A percentile compares a stretch with the other conserved stretches of the same genome.
Evolutionary conservation across 2,329 filamentous ascomycete genomes (phyloP).

Genomic region (Sporothrix mexicana): DNA sequence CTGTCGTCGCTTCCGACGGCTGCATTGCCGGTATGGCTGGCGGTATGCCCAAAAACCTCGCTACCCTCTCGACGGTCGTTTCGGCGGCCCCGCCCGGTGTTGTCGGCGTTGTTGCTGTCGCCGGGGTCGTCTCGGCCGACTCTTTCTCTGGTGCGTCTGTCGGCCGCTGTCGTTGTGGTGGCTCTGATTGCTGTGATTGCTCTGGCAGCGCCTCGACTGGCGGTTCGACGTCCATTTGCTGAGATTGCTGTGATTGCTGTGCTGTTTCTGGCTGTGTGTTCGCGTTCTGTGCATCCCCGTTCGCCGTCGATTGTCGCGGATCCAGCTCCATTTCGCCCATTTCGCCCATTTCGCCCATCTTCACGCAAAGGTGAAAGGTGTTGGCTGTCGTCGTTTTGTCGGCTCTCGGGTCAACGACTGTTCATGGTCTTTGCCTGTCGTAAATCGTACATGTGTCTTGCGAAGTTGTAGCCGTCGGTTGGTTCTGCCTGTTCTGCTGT

Average conservation of each 20-base stretch:
- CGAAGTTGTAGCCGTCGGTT: too few species aligned
- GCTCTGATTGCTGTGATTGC: background rate
- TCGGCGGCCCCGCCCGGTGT: background rate
- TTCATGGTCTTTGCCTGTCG: too few species aligned
- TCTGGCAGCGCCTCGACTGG: background rate
- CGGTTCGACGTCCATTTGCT: background rate
- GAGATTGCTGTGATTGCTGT: too few species aligned
- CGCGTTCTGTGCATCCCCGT: background rate
- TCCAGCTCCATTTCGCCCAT: constrained; percentile 14
- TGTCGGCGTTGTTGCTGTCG: background rate
- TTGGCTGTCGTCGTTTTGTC: background rate
- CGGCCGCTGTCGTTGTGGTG: background rate
- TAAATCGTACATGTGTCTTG: too few species aligned
- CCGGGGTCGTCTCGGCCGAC: background rate
- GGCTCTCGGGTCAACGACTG: too few species aligned
- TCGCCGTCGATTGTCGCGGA: background rate
- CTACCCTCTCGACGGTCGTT: constrained; percentile 13
- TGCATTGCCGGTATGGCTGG: background rate
- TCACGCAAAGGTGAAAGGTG: background rate
- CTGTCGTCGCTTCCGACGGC: background rate
- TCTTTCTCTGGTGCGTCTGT: background rate
- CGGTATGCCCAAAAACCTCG: constrained; percentile 5
- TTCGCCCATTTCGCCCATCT: background rate
- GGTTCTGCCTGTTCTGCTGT: too few species aligned
- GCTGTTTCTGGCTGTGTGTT: background rate